Base-by-base conservation (phyloP, 441 rosid species). In the Hura crepitans region DNA sequence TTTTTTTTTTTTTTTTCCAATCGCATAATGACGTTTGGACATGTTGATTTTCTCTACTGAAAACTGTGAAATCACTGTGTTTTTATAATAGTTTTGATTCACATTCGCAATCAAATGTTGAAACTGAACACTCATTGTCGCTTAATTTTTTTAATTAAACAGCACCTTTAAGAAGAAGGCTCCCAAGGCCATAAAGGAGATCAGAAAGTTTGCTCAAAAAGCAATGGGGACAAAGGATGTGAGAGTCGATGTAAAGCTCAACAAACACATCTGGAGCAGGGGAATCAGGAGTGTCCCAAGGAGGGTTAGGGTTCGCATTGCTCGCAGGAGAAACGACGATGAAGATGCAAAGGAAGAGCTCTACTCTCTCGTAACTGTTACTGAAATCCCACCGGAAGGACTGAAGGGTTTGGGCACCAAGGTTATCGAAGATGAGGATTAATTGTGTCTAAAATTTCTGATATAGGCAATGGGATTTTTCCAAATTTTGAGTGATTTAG, bases 81-180 rank as follows among this genome's bases (percentile, higher is more conserved):
- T 9, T 20, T 37, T 1, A 22, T 20, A 4, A 1, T 56, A 14
- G 6, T 56, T 28, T 56, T 56, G 7, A 22, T 39, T 11, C 18
- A 10, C 12, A 20, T 37, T 22, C 14, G 4, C 39, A 35, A 35
- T 55, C 27, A 22, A 42, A 43, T 43, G 51, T 62, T 42, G 2
- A 35, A 35, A 60, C 33, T 8, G 37, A 5, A 18, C 14, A 14
- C 37, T 33, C 13, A 55, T 43, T 23, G 15, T 15, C 25, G 13
- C 18, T 33, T 4, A 54, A 62, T 5, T 0, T 51, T 62, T 63
- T 23, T 60, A n/a, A 56, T 70, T 15, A 65, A 66, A 73, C 86
- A 91, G 97, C 82, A 89, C 98, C 17, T 93, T 89, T 87, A 93
- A 93, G 87, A 91, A 93, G 96, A 93, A 89, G 79, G 98, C 97